These are phyloP conservation scores for Fusarium metavorans DNA, from an alignment of 2,329 filamentous ascomycete genomes.

Conservation along the genomic window DNA sequence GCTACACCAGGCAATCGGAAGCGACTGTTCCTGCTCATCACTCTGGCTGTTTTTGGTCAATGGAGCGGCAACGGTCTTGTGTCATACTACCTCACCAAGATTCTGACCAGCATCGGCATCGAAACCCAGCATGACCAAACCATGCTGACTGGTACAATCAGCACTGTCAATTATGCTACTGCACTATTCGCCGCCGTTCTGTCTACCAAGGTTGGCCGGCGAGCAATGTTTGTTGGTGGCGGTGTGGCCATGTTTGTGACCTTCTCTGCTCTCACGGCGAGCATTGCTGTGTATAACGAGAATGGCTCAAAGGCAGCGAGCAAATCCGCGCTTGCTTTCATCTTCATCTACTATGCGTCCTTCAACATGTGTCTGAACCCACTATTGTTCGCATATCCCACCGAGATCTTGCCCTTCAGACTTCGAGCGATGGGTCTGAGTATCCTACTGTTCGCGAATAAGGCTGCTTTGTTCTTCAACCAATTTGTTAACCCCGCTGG, in stretches of 20 bases:
- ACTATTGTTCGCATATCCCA: constrained; percentile 20
- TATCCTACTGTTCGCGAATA: constrained; percentile 24
- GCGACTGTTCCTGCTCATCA: constrained; percentile 51
- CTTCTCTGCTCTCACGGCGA: constrained; percentile 23
- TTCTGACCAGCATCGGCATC: constrained; percentile 42
- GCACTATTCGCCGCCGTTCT: constrained; percentile 11
- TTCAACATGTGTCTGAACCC: constrained; percentile 32
- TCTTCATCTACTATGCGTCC: constrained; percentile 31
- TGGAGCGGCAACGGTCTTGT: constrained; percentile 49
- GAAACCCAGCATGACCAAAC: constrained; percentile 21
- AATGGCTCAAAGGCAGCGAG: constrained; percentile 23
- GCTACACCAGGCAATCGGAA: constrained; percentile 43
- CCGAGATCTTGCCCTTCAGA: constrained; percentile 28
- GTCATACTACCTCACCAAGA: constrained; percentile 41
- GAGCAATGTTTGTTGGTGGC: constrained; percentile 26
- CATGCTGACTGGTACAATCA: constrained; percentile 23
- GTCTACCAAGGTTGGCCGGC: constrained; percentile 25
- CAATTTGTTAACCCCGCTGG: constrained; percentile 35
- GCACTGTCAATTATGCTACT: constrained; percentile 25
- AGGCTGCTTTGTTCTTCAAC: constrained; percentile 30
- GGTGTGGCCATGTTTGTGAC: constrained; percentile 27
- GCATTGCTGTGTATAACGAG: constrained; percentile 27
- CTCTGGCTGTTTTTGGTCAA: constrained; percentile 57
- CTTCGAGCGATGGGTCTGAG: constrained; percentile 29
- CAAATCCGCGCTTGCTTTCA: constrained; percentile 27